phyloP scores from a whole-genome alignment of 768 basidiomycete genomes.

The Galerina sulciceps region DNA sequence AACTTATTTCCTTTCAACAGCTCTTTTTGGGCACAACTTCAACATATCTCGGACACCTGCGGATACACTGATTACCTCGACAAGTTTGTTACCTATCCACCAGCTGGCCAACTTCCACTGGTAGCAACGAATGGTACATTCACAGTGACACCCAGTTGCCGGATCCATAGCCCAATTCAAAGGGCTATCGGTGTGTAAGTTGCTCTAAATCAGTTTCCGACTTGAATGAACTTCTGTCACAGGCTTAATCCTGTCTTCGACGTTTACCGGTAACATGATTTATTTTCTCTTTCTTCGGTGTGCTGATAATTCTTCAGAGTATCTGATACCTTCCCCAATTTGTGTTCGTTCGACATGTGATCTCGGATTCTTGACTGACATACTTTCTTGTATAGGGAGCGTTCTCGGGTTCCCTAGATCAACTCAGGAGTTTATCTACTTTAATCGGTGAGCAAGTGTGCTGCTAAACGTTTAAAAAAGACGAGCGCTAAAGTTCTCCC shows the following conservation, averaged over 20 bases:
- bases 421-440: conserved; percentile 59
- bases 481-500: neutral
- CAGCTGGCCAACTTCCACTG: conserved; percentile 62
- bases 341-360: conserved; percentile 33
- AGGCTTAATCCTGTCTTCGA: conserved; percentile 63
- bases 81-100: conserved; percentile 68
- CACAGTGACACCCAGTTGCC: conserved; percentile 41
- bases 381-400: conserved; percentile 38
- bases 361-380: neutral
- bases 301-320: conserved; percentile 32
- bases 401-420: conserved; percentile 74
- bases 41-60: conserved; percentile 56
- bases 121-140: conserved; percentile 48
- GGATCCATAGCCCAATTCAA: conserved; percentile 53
- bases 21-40: conserved; percentile 55
- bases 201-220: neutral
- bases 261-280: conserved; percentile 46
- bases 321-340: conserved; percentile 55
- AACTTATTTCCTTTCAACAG: conserved; percentile 66
- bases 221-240: neutral
- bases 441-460: conserved; percentile 44
- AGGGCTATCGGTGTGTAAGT: conserved; percentile 51
- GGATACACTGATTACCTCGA: conserved; percentile 65
- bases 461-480: neutral
- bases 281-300: neutral